phyloP scores from a whole-genome alignment of 208 protist genomes.

The Acanthamoeba quina region DNA sequence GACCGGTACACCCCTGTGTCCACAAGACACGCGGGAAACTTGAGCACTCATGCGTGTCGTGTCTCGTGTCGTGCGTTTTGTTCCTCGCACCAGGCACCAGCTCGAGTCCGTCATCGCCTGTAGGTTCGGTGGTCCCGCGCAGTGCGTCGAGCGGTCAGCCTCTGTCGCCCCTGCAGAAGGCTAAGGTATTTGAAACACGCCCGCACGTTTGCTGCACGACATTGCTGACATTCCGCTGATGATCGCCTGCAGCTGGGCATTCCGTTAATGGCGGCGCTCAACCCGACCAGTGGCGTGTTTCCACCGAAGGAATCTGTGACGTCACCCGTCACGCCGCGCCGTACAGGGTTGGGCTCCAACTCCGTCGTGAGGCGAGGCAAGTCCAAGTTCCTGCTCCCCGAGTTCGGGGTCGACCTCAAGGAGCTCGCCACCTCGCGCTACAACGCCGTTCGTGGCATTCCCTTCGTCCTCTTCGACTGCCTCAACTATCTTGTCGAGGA shows the following conservation, averaged over 20 bases:
- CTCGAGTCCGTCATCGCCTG: background rate
- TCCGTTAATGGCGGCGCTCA: background rate
- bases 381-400: background rate
- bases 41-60: no score
- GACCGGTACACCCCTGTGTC: background rate
- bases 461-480: background rate
- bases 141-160: background rate
- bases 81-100: background rate
- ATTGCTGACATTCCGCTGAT: background rate
- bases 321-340: background rate
- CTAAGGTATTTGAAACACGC: background rate
- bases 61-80: no score
- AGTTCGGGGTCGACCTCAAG: conserved; percentile 22
- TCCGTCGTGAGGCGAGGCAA: background rate
- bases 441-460: background rate
- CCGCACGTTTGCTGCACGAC: background rate
- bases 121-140: background rate
- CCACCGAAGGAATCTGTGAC: background rate
- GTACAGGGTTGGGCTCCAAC: background rate
- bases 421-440: background rate
- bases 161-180: background rate
- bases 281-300: background rate
- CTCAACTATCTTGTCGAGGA: background rate
- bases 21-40: no score
- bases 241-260: background rate